Base-by-base conservation (phyloP, 2,329 filamentous ascomycete genomes). In the Nemania serpens region DNA sequence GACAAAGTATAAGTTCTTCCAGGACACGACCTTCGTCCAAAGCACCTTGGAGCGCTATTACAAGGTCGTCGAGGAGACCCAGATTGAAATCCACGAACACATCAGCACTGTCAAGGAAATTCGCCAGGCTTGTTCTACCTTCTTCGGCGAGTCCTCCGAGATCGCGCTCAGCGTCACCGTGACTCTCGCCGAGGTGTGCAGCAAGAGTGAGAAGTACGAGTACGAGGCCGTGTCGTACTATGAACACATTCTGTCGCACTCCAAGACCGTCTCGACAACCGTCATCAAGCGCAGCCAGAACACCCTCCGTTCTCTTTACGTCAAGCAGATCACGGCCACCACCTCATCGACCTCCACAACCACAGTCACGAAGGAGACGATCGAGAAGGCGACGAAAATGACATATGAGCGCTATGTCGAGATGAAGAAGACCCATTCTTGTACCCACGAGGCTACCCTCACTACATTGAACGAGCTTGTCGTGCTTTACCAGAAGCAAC, bases 151-250 rank as follows among this genome's bases (percentile, higher is more conserved):
- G 36, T 64, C 62, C 11, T 64, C 62, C 18, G 56, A 55, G 13
- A 47, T 62, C n/a, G 56, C 62, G 11, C 18, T 64, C 3, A 50
- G 47, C 12, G 59, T 62, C 11, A 64, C 62, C 5, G 55, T 62
- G 10, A 46, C 53, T 15, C 59, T 64, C 3, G 62, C 62, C 1
- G 62, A 64, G 18, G 53, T 59, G 2, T 64, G 62, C 59, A 59
- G 55, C 29, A 64, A 62, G 62, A 64, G 62, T 20, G 62, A 64
- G 52, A 59, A 42, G 39, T 62, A 64, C 29, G 53, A 64, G 36
- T 64, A 59, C 20, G 62, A 64, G 41, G 62, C 62, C 4, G 20
- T 64, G 41, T 59, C 62, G n/a, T 64, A 64, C 49, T 64, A 64
- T 10, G 62, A 64, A 34, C 53, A 51, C 5, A 54, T 64, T 22